Percentiles rank a stretch among this genome's conserved stretches.
Evolutionary conservation across 495 filamentous ascomycete species (phyloP).

Genomic region (Pyrenula massariospora): DNA sequence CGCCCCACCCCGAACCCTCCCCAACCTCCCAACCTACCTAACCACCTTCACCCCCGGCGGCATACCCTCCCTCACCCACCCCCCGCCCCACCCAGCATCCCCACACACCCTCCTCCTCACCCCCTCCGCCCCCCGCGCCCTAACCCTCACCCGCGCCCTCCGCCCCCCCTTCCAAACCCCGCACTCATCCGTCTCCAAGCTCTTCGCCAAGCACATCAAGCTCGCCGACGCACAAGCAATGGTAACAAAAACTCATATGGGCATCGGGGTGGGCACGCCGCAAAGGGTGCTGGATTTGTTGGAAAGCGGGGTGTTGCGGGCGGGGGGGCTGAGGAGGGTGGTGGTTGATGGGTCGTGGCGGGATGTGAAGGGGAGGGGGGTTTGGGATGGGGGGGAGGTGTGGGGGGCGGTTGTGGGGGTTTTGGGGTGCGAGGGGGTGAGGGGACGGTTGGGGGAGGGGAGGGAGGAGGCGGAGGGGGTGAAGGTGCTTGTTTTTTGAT

Average conservation of each 20-base stretch:
- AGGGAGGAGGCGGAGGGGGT: neutral
- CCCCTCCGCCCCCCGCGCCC: conserved; percentile 67
- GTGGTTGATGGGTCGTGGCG: conserved; percentile 83
- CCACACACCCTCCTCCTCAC: conserved; percentile 83
- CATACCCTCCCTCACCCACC: conserved; percentile 35
- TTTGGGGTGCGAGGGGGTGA: conserved; percentile 19
- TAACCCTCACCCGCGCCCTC: conserved; percentile 59
- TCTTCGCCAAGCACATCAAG: conserved; percentile 98
- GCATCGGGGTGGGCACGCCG: conserved; percentile 84
- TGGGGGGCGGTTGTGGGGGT: conserved; percentile 62
- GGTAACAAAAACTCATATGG: conserved; percentile 56
- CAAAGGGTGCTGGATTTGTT: conserved; percentile 69
- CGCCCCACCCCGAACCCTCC: conserved; percentile 44
- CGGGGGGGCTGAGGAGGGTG: conserved; percentile 60
- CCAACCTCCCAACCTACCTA: conserved; percentile 67
- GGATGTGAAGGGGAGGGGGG: conserved; percentile 81
- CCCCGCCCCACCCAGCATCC: conserved; percentile 57
- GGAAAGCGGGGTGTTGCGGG: conserved; percentile 60
- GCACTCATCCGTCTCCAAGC: conserved; percentile 66
- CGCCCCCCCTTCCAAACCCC: conserved; percentile 52
- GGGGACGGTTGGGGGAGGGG: neutral
- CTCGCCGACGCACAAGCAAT: conserved; percentile 72
- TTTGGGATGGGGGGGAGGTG: conserved; percentile 89
- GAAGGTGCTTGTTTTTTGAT: neutral
- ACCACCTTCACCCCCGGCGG: conserved; percentile 48